Conservation (phyloP, 2,329 filamentous ascomycete species). For the Lachnellula hyalina region DNA sequence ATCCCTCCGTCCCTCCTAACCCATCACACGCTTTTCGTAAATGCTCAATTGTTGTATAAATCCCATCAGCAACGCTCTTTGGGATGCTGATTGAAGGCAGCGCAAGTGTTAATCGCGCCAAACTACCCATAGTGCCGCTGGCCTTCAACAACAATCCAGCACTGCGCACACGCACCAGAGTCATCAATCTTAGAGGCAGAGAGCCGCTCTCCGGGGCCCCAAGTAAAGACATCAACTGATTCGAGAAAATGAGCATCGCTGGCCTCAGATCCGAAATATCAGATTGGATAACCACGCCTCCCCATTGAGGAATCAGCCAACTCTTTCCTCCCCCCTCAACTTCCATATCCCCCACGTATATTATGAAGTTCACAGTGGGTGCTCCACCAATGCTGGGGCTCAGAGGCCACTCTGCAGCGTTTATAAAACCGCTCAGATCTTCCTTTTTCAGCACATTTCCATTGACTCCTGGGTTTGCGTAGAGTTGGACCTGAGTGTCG, state of each 20-base stretch:
- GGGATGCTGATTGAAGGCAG: conserved; percentile 91
- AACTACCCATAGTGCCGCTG: conserved; percentile 87
- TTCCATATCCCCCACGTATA: conserved; percentile 68
- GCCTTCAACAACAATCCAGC: conserved; percentile 82
- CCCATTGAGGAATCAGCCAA: conserved; percentile 97
- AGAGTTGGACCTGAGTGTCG: conserved; percentile 92
- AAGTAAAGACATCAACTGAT: conserved; percentile 81
- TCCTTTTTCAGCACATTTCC: conserved; percentile 67
- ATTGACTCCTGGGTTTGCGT: conserved; percentile 66
- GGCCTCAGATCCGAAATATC: conserved; percentile 65
- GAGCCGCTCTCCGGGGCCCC: conserved; percentile 81
- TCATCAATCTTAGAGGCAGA: conserved; percentile 77
- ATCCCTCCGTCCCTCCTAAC: conserved; percentile 59
- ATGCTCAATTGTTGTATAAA: conserved; percentile 72
- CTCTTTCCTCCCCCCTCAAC: conserved; percentile 49
- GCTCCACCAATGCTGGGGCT: conserved; percentile 90
- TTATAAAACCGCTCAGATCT: conserved; percentile 90
- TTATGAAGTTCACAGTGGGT: conserved; percentile 91
- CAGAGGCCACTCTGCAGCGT: conserved; percentile 94
- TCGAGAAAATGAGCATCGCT: conserved; percentile 83
- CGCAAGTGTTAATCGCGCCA: conserved; percentile 78
- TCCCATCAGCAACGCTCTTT: conserved; percentile 76
- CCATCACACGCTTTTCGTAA: conserved; percentile 71
- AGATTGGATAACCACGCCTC: conserved; percentile 58
- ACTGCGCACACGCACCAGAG: conserved; percentile 77